Percentiles rank a stretch among this genome's conserved stretches.
phyloP scores from a whole-genome alignment of 176 grass and related monocot genomes.

The Zea mays region DNA sequence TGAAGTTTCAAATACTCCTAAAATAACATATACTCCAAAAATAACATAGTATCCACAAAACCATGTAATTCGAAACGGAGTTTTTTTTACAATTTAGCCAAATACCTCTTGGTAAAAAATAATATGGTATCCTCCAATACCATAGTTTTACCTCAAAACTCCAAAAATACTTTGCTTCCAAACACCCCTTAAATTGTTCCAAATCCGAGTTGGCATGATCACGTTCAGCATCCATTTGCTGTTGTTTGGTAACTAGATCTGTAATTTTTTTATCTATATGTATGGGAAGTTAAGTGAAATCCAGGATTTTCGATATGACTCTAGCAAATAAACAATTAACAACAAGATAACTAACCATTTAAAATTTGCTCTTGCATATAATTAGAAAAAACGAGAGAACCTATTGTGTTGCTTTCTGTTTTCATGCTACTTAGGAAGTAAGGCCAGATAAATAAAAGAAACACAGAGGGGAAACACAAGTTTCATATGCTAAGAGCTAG shows the following conservation, averaged over 20 bases:
- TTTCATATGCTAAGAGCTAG: background rate
- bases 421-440: constrained; percentile 29
- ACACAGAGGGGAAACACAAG: background rate
- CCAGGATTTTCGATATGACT: constrained; percentile 6
- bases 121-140: too few relatives aligned
- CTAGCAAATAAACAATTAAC: constrained; percentile 29
- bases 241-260: constrained; percentile 81
- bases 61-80: too few relatives aligned
- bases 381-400: background rate
- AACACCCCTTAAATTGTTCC: constrained; percentile 54
- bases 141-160: too few relatives aligned
- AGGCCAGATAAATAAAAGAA: constrained; percentile 23
- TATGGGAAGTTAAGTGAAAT: constrained; percentile 79
- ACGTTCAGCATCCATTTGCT: constrained; percentile 92
- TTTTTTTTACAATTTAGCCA: too few relatives aligned
- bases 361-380: constrained; percentile 24
- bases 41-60: too few relatives aligned
- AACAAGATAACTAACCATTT: background rate
- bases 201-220: constrained; percentile 77
- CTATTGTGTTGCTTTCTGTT: constrained; percentile 2
- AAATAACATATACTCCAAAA: too few relatives aligned
- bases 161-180: too few relatives aligned
- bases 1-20: too few relatives aligned
- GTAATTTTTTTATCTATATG: constrained; percentile 97
- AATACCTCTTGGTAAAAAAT: too few relatives aligned